These are phyloP conservation scores for Penicillium roqueforti DNA, from an alignment of 495 filamentous ascomycete species.

Conservation along the genomic window DNA sequence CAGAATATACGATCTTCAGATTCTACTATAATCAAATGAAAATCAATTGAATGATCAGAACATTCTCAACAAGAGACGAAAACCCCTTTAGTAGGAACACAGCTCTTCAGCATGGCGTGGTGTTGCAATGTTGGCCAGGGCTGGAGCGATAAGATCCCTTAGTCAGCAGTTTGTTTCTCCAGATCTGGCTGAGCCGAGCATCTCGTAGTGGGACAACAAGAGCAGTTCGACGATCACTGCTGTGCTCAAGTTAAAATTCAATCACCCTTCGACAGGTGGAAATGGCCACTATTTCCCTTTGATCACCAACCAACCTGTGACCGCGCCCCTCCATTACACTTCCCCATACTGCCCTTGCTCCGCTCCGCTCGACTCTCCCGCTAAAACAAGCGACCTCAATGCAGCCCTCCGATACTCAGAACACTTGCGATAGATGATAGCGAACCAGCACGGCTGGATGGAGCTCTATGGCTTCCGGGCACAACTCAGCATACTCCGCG, in stretches of 20 bases:
- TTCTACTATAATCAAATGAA: neutral
- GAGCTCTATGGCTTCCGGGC: conserved; percentile 49
- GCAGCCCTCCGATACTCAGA: conserved; percentile 26
- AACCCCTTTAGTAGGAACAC: neutral
- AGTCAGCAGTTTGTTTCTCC: conserved; percentile 24
- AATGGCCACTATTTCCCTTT: conserved; percentile 18
- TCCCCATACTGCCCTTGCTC: conserved; percentile 29
- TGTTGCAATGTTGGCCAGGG: neutral
- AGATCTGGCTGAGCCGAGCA: conserved; percentile 20
- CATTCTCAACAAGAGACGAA: neutral
- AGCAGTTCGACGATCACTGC: conserved; percentile 13
- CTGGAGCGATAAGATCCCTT: conserved; percentile 14
- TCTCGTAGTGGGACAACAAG: conserved; percentile 18
- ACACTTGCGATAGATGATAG: conserved; percentile 40
- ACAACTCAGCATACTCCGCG: conserved; percentile 52
- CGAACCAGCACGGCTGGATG: conserved; percentile 40
- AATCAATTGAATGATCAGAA: neutral
- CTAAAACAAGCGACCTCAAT: conserved; percentile 29
- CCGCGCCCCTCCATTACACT: conserved; percentile 26
- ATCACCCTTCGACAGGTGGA: conserved; percentile 9
- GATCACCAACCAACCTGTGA: conserved; percentile 23
- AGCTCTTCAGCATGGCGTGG: neutral
- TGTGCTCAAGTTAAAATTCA: conserved; percentile 3
- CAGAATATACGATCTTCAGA: neutral
- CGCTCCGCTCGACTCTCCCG: conserved; percentile 18